phyloP scores from a whole-genome alignment of 2,329 filamentous ascomycete genomes.

The Ampelomyces quisqualis region DNA sequence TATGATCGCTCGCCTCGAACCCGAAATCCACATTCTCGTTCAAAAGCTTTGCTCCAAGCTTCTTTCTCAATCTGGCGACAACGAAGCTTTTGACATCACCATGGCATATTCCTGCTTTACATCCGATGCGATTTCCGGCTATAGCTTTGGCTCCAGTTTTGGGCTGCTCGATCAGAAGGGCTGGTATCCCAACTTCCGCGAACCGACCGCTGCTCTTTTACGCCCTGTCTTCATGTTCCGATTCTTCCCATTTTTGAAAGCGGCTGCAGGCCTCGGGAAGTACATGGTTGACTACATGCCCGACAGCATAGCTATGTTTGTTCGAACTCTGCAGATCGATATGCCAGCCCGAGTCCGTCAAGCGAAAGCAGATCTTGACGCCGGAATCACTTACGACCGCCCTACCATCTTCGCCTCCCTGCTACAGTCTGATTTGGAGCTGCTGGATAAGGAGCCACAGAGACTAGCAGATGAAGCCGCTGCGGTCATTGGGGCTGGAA shows the following conservation, averaged over 20 bases:
- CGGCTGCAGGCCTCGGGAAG: constrained; percentile 20
- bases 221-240: constrained; percentile 28
- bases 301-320: constrained; percentile 19
- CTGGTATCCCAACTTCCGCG: constrained; percentile 31
- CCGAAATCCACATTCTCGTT: constrained; percentile 20
- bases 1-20: constrained; percentile 28
- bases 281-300: constrained; percentile 23
- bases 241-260: constrained; percentile 27
- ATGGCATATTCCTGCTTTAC: constrained; percentile 34
- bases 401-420: constrained; percentile 28
- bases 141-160: constrained; percentile 28
- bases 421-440: constrained; percentile 15
- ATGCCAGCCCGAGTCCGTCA: constrained; percentile 24
- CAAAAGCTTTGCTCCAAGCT: constrained; percentile 30
- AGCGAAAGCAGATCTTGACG: constrained; percentile 23
- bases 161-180: constrained; percentile 27
- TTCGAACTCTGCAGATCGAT: constrained; percentile 30
- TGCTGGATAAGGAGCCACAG: constrained; percentile 23
- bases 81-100: constrained; percentile 22
- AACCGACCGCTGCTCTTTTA: constrained; percentile 19
- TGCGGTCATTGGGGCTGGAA: constrained; percentile 37
- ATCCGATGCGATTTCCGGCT: constrained; percentile 24
- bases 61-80: constrained; percentile 19
- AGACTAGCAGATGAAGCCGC: constrained; percentile 36
- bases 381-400: constrained; percentile 26